phyloP scores from a whole-genome alignment of 2,329 filamentous ascomycete species.

The Talaromyces amestolkiae region DNA sequence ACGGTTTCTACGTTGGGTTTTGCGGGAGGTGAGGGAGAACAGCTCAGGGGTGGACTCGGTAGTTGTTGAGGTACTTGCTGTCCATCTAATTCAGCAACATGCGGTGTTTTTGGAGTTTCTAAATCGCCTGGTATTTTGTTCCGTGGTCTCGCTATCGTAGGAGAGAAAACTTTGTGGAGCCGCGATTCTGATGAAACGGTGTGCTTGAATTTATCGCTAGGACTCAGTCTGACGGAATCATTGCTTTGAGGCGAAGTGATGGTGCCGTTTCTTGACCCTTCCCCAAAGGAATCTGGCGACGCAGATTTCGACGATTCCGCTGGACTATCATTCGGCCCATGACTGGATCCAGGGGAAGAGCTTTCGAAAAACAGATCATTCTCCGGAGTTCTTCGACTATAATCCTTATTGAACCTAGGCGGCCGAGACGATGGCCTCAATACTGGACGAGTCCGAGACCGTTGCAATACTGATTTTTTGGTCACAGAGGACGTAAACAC shows the following conservation, averaged over 20 bases:
- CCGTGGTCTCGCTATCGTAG: slow-evolving; percentile 10
- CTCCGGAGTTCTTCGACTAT: neutral
- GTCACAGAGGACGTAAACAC: slow-evolving; percentile 39
- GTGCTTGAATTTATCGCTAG: slow-evolving; percentile 10
- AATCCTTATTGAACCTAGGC: neutral
- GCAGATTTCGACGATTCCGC: neutral
- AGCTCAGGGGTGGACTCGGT: slow-evolving; percentile 15
- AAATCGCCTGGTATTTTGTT: slow-evolving; percentile 13
- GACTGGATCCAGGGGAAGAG: neutral
- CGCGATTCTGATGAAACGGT: neutral
- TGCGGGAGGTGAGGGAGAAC: slow-evolving; percentile 10
- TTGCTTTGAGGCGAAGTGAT: neutral
- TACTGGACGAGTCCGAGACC: neutral
- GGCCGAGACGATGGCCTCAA: neutral
- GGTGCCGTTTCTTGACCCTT: neutral
- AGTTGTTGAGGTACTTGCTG: slow-evolving; percentile 29
- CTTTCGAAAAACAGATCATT: slow-evolving; percentile 12
- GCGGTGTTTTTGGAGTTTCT: slow-evolving; percentile 25
- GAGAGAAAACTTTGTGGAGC: slow-evolving; percentile 13
- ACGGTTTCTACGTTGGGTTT: slow-evolving; percentile 18
- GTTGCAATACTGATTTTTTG: slow-evolving; percentile 22
- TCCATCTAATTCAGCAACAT: slow-evolving; percentile 38
- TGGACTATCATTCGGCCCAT: neutral
- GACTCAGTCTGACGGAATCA: neutral
- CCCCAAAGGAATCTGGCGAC: slow-evolving; percentile 12